phyloP scores from a whole-genome alignment of 768 basidiomycete species.

The Amanita pallidorosea region DNA sequence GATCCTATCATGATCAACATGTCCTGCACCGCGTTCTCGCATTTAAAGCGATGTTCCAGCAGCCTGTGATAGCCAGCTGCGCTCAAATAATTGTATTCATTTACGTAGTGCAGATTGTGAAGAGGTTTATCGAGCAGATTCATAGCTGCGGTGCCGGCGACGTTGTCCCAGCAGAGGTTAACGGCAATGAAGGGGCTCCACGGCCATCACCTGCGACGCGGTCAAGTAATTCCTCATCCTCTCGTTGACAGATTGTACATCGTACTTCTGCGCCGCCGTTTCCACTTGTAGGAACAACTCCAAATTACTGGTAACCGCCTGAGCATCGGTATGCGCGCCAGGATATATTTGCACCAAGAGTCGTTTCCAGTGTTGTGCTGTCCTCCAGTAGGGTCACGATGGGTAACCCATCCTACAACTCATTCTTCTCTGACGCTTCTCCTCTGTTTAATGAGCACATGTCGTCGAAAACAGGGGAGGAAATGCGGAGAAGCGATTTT shows the following conservation, averaged over 20 bases:
- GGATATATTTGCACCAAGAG: conserved; percentile 4
- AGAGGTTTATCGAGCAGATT: neutral
- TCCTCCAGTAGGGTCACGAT: neutral
- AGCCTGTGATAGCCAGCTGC: neutral
- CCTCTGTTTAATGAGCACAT: neutral
- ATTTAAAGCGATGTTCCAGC: neutral
- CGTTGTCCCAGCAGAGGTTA: neutral
- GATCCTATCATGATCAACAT: neutral
- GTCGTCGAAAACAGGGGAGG: conserved; percentile 14
- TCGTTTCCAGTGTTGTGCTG: conserved; percentile 1
- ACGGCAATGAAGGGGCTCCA: neutral
- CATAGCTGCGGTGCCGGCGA: neutral
- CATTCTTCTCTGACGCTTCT: neutral
- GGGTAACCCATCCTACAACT: neutral
- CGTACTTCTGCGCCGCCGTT: neutral
- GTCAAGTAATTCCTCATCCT: neutral
- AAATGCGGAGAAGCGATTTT: conserved; percentile 15
- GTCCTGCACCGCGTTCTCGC: neutral
- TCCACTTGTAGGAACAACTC: neutral
- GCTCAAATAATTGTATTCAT: neutral
- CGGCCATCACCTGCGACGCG: neutral
- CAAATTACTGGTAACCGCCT: neutral
- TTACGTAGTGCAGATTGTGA: neutral
- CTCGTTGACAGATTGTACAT: neutral
- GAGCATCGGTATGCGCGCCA: neutral